Percentiles rank a stretch among this genome's conserved stretches.
Conservation (phyloP, 305 asterid genomes). For the Solanum chacoense region DNA sequence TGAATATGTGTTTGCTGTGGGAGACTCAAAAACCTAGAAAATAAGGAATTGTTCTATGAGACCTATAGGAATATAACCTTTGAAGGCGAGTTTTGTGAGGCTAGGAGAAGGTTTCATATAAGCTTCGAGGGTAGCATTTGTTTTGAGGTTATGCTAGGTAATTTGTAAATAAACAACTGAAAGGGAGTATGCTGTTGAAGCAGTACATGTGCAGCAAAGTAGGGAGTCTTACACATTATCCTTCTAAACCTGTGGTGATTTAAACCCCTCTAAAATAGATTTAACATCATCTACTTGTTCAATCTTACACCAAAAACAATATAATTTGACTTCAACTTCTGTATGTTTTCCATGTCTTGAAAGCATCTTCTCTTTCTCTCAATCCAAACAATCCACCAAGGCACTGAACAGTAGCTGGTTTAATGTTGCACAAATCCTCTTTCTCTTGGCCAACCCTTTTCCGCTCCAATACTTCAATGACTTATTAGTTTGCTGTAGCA, state of each 20-base stretch:
- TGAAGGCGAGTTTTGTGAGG: neutral
- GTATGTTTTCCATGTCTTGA: neutral
- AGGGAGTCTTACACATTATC: neutral
- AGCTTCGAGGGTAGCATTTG: neutral
- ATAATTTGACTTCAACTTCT: neutral
- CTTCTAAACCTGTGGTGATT: neutral
- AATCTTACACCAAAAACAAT: neutral
- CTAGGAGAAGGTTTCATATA: neutral
- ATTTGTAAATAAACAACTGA: neutral
- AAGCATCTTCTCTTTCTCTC: neutral
- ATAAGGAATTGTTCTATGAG: neutral
- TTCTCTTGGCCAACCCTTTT: neutral
- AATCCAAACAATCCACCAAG: neutral
- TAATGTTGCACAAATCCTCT: neutral
- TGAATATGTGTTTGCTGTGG: neutral
- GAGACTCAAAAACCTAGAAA: neutral
- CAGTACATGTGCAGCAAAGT: neutral
- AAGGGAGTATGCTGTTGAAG: neutral
- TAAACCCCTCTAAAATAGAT: neutral
- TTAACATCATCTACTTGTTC: neutral
- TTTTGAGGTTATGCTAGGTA: neutral
- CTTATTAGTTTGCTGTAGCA: neutral
- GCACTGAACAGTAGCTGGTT: neutral
- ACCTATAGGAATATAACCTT: neutral
- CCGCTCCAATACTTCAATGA: neutral